Evolutionary conservation across 257 asterid species (phyloP).

Genomic region (Knoxia roxburghii): DNA sequence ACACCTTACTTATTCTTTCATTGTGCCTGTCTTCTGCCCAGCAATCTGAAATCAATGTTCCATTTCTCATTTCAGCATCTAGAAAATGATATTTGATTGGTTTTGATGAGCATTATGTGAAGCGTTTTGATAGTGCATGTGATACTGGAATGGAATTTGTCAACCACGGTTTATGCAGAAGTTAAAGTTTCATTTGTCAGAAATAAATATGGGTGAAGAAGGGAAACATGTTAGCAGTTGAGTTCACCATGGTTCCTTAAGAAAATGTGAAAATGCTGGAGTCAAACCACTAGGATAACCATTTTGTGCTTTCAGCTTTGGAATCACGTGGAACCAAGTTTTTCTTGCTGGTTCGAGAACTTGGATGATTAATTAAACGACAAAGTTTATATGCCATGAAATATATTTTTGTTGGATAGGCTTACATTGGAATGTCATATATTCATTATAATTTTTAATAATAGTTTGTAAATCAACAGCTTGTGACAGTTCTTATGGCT

Average conservation of each 20-base stretch:
- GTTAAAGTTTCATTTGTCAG: background rate
- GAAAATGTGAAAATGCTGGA: background rate
- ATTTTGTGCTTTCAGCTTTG: background rate
- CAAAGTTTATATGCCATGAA: slow-evolving; percentile 6
- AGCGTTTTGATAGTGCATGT: background rate
- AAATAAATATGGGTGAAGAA: background rate
- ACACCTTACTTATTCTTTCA: background rate
- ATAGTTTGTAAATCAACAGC: background rate
- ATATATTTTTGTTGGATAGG: background rate
- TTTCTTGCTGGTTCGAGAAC: background rate
- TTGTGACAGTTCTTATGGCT: background rate
- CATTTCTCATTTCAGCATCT: background rate
- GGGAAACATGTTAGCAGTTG: background rate
- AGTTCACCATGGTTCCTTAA: background rate
- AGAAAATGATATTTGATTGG: background rate
- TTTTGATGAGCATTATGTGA: background rate
- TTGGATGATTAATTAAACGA: background rate
- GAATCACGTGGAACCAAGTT: background rate
- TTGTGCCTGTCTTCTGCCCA: background rate
- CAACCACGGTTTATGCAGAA: background rate
- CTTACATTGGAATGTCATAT: background rate
- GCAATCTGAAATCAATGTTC: slow-evolving; percentile 2
- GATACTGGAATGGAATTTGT: background rate
- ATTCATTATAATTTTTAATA: background rate
- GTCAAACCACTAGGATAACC: background rate